Evolutionary conservation across 2,329 filamentous ascomycete species (phyloP).

Genomic region (Fonsecaea nubica): DNA sequence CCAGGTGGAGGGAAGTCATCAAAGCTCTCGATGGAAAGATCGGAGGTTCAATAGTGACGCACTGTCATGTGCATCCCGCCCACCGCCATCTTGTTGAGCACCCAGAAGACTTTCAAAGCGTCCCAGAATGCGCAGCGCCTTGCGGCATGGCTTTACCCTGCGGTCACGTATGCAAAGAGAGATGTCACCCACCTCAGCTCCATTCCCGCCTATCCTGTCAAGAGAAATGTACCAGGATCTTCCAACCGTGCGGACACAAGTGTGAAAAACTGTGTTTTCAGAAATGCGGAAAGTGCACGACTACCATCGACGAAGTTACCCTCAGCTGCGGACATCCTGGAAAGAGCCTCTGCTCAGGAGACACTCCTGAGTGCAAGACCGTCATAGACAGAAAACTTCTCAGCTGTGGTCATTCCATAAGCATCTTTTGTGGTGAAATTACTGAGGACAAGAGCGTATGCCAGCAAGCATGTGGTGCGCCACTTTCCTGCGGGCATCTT

Average conservation of each 20-base stretch:
- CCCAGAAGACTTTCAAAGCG: conserved; percentile 40
- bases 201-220: conserved; percentile 37
- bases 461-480: conserved; percentile 26
- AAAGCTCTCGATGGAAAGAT: conserved; percentile 38
- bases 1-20: conserved; percentile 43
- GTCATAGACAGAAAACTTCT: conserved; percentile 25
- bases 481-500: conserved; percentile 37
- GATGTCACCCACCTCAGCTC: conserved; percentile 38
- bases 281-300: conserved; percentile 34
- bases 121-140: conserved; percentile 36
- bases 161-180: conserved; percentile 38
- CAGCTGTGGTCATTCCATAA: conserved; percentile 36
- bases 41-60: conserved; percentile 38
- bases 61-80: conserved; percentile 40
- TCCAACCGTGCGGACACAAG: conserved; percentile 34
- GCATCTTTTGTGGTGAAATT: conserved; percentile 32
- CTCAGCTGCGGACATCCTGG: conserved; percentile 38
- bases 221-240: conserved; percentile 32
- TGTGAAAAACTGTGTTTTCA: conserved; percentile 38
- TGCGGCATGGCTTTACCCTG: conserved; percentile 40
- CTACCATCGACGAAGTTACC: conserved; percentile 15
- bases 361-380: conserved; percentile 26
- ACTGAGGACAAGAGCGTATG: conserved; percentile 21
- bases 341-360: conserved; percentile 34
- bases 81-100: conserved; percentile 30